These are phyloP conservation scores for Eucalyptus rudis DNA, from an alignment of 345 rosid species.

Conservation along the genomic window DNA sequence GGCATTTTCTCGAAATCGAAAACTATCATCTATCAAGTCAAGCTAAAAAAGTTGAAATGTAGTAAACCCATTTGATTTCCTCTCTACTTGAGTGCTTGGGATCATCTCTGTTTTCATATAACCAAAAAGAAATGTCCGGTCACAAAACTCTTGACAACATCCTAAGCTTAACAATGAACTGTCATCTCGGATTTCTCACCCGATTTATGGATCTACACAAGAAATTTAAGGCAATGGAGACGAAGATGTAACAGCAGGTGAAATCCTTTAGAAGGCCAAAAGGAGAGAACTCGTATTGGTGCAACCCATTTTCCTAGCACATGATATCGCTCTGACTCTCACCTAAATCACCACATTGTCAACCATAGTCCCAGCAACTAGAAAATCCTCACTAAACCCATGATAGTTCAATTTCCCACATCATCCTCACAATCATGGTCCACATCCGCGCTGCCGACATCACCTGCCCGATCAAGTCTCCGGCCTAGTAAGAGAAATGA, in stretches of 20 bases:
- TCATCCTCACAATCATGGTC: not conserved
- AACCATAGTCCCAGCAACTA: not conserved
- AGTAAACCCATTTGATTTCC: not conserved
- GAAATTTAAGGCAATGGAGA: not conserved
- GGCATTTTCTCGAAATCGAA: not conserved
- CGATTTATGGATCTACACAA: not conserved
- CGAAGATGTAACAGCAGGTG: not conserved
- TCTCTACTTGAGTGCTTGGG: not conserved
- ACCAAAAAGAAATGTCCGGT: not conserved
- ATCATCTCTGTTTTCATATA: not conserved
- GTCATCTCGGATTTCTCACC: not conserved
- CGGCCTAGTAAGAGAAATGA: conserved; percentile 4
- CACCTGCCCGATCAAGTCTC: not conserved
- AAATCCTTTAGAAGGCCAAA: not conserved
- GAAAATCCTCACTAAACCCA: not conserved
- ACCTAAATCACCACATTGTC: not conserved
- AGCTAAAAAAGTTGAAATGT: not conserved
- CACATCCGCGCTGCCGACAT: not conserved
- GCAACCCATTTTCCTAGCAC: not conserved
- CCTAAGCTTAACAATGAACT: not conserved
- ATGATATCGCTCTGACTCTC: not conserved
- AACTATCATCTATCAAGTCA: not conserved
- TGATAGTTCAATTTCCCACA: not conserved
- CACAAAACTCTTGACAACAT: not conserved
- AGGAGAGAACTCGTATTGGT: not conserved